Base-by-base conservation (phyloP, 2,329 filamentous ascomycete species). In the Chalaropsis ovoidea region DNA sequence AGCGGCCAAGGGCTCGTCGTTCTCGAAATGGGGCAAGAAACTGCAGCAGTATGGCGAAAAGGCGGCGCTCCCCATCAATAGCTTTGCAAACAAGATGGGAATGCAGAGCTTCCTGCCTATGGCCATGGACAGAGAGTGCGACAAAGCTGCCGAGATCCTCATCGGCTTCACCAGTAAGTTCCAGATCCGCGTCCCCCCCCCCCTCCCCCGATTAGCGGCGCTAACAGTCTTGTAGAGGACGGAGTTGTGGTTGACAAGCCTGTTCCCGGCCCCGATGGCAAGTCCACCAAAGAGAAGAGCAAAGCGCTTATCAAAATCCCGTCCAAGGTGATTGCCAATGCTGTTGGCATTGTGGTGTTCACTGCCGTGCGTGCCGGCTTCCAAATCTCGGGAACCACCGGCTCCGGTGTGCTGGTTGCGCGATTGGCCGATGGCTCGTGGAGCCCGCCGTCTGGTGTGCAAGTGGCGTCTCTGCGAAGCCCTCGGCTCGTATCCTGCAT, bases 121-220 rank as follows among this genome's bases (percentile, higher is more conserved):
- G 65, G 86, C 87, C 0, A 79, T 96, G 69, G 91, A 95, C 73
- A 90, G 90, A 74, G 92, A 96, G 77, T 88, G 87, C 70, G 90
- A 96, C 75, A 96, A 96, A 78, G 90, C 90, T 0, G 90, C 91
- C 42, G 80, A 89, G 13, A 95, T 96, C 61, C 74, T 96, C 31
- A 84, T 83, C 72, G 88, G 86, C 69, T 96, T 96, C 75, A 95
- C 90, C 79, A 94, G 86, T 88, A 79, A 71, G 85, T 74, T 7
- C 74, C 69, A 67, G 64, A 47, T 67, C 47, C 41, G 3, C n/a
- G 63, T 62, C 15, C 11, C 5, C 17, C 19, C 3, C n/a, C n/a
- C n/a, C n/a, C n/a, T n/a, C n/a, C n/a, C n/a, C n/a, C n/a, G n/a
- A n/a, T 2, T 31, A 39, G 35, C 8, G 8, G 35, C 35, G 41